Evolutionary conservation across 768 basidiomycete genomes (phyloP), one percentile per base, ranked within the genome.

Genomic region (Paxillus ammoniavirescens): DNA sequence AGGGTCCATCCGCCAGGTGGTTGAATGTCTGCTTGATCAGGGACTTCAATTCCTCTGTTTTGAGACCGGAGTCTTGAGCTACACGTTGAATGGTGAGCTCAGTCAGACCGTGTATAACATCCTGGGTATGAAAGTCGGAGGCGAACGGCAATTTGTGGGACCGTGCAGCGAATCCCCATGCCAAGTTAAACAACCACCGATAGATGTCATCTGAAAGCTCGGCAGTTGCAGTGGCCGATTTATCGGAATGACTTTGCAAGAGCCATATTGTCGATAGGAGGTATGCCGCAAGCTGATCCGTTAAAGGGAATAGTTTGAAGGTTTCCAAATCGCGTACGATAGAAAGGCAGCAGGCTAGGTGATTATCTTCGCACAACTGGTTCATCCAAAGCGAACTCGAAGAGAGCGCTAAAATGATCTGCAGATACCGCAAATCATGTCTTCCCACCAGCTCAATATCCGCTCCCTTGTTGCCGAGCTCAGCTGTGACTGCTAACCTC

Each of bases 221-320:
- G 17, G 5, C 31, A 33, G 18, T 47, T 14, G 28, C 43, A 44
- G 17, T 4, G 28, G 21, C 42, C 15, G 8, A 26, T 23, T 30
- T 44, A 12, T 35, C 33, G 18, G 33, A 23, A 35, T 47, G 45
- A 6, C 30, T 9, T 12, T 33, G 53, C 33, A 47, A 47, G 17
- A 37, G 48, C 36, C 47, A 47, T 8, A 50, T 40, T 33, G 42
- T 42, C 17, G 41, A 31, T n/a, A 54, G 41, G 35, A 50, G 41
- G 41, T 54, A 54, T 17, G 50, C 47, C 14, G 48, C 53, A 15
- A 54, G 48, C 41, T 54, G 53, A 35, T 51, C 53, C 40, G 40
- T 54, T 15, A 54, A 21, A 6, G 52, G 52, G 21, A 49, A 42
- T 7, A 55, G 18, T 26, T 52, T 43, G 17, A 52, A 41, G 14